Evolutionary conservation across 805 yeast species (phyloP).

Genomic region (Myxozyma vanderwaltii): DNA sequence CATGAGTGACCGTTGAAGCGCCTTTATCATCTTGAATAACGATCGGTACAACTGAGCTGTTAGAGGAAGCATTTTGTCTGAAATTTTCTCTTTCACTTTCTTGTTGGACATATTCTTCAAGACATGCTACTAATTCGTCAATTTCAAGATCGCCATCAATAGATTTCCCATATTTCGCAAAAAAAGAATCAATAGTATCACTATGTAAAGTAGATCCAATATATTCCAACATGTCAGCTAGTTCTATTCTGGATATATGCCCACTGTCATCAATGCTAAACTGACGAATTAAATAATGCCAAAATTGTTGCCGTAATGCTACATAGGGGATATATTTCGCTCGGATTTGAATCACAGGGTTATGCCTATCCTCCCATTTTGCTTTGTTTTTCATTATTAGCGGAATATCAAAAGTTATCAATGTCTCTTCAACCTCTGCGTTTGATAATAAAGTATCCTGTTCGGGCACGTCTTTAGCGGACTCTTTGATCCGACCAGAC

Average conservation of each 20-base stretch:
- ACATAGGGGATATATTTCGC: constrained; percentile 70
- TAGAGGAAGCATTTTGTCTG: background rate
- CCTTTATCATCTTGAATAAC: background rate
- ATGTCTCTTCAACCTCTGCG: constrained; percentile 12
- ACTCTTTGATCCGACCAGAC: background rate
- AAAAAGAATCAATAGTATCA: constrained; percentile 39
- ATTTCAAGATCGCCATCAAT: constrained; percentile 51
- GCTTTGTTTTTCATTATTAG: constrained; percentile 40
- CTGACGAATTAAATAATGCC: constrained; percentile 60
- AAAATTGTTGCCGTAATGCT: constrained; percentile 64
- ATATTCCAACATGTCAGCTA: constrained; percentile 64
- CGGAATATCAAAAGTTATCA: constrained; percentile 43
- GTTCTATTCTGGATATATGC: constrained; percentile 58
- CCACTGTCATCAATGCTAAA: constrained; percentile 51
- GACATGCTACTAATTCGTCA: constrained; percentile 57
- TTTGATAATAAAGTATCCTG: background rate
- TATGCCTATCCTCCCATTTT: constrained; percentile 44
- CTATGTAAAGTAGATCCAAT: constrained; percentile 55
- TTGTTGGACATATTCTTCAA: constrained; percentile 46
- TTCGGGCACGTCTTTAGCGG: background rate
- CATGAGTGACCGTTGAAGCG: background rate
- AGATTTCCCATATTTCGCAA: constrained; percentile 36
- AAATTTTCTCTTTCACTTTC: constrained; percentile 28
- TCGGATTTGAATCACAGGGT: constrained; percentile 60
- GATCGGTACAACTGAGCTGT: background rate